A percentile compares a stretch with the other conserved stretches of the same genome.
phyloP scores from a whole-genome alignment of 306 rosid species.

The Albizia julibrissin region DNA sequence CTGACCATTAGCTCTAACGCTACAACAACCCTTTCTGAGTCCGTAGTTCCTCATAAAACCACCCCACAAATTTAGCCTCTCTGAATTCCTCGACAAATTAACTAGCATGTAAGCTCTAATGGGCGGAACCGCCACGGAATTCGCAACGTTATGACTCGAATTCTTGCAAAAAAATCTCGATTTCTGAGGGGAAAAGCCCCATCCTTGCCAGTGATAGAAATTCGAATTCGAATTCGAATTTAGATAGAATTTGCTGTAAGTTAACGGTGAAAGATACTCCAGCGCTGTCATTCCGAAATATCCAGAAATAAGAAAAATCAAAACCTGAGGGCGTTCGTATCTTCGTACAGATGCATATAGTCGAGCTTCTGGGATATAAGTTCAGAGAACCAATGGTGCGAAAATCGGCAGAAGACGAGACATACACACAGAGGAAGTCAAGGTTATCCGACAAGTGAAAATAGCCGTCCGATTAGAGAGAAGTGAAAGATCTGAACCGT shows the following conservation, averaged over 20 bases:
- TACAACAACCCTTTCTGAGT: slow-evolving; percentile 34
- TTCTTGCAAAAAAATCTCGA: slow-evolving; percentile 47
- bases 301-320: slow-evolving; percentile 25
- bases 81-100: slow-evolving; percentile 36
- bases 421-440: slow-evolving; percentile 10
- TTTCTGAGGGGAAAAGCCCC: slow-evolving; percentile 44
- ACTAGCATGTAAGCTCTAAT: slow-evolving; percentile 36
- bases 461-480: slow-evolving; percentile 57
- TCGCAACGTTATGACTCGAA: slow-evolving; percentile 44
- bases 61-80: slow-evolving; percentile 56
- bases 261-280: slow-evolving; percentile 59
- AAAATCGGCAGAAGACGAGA: slow-evolving; percentile 18
- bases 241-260: slow-evolving; percentile 46
- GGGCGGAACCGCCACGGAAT: slow-evolving; percentile 40
- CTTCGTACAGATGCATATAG: neutral
- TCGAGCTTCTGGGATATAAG: slow-evolving; percentile 30
- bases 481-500: slow-evolving; percentile 44
- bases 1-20: slow-evolving; percentile 53
- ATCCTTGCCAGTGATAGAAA: slow-evolving; percentile 43
- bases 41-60: slow-evolving; percentile 35
- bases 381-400: slow-evolving; percentile 33
- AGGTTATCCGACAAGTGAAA: slow-evolving; percentile 27
- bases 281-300: slow-evolving; percentile 59
- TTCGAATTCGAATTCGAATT: slow-evolving; percentile 51
- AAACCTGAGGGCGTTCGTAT: slow-evolving; percentile 15